phyloP scores from a whole-genome alignment of 192 early-diverging fungal genomes.

The Mortierella hygrophila region DNA sequence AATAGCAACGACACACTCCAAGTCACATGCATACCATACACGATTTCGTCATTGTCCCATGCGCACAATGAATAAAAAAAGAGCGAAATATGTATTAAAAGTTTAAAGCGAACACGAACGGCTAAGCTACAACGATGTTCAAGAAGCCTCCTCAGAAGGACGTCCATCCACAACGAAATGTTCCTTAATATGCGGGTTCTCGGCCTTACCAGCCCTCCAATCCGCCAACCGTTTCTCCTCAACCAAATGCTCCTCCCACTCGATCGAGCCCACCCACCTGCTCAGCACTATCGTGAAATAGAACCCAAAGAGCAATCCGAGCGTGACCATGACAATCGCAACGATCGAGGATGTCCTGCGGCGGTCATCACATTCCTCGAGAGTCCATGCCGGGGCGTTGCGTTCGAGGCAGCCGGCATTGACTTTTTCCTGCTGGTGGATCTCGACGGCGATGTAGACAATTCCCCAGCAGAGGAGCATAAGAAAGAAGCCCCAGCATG shows the following conservation, averaged over 20 bases:
- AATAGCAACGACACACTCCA: background rate
- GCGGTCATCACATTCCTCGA: conserved; percentile 14
- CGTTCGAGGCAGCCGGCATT: conserved; percentile 18
- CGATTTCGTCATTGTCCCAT: background rate
- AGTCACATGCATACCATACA: background rate
- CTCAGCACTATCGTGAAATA: conserved; percentile 29
- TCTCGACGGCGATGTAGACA: conserved; percentile 45
- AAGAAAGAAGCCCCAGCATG: conserved; percentile 43
- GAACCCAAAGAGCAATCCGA: conserved; percentile 23
- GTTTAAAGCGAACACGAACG: background rate
- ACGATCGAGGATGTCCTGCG: conserved; percentile 15
- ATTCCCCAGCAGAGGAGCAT: conserved; percentile 51
- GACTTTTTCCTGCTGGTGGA: conserved; percentile 18
- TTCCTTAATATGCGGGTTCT: conserved; percentile 34
- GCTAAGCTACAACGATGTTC: background rate
- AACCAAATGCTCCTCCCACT: conserved; percentile 43
- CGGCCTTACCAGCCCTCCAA: conserved; percentile 32
- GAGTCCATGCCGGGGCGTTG: conserved; percentile 17
- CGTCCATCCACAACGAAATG: conserved; percentile 2
- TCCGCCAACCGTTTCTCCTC: conserved; percentile 28
- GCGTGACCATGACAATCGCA: conserved; percentile 25
- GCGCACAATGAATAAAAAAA: background rate
- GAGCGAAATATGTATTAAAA: background rate
- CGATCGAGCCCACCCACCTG: conserved; percentile 27
- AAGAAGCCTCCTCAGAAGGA: background rate